These are phyloP conservation scores for Umbelopsis sp. DNA, from an alignment of 192 early-diverging fungal genomes.

Conservation along the genomic window DNA sequence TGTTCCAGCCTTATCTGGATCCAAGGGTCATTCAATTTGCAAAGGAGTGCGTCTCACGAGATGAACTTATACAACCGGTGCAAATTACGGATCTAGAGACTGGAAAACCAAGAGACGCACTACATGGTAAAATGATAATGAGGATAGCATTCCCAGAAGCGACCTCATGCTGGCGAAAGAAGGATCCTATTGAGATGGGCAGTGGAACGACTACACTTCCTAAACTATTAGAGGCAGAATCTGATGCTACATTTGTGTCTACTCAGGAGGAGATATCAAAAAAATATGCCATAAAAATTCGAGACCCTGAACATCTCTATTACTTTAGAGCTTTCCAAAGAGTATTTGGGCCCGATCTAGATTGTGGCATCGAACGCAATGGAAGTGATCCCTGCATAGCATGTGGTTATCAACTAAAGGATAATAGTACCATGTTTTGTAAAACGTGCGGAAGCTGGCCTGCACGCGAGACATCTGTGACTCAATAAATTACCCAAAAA, in stretches of 20 bases:
- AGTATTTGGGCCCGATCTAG: conserved; percentile 42
- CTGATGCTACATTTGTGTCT: conserved; percentile 25
- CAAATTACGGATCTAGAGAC: conserved; percentile 12
- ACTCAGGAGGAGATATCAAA: conserved; percentile 40
- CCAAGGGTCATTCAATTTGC: conserved; percentile 58
- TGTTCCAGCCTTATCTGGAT: conserved; percentile 61
- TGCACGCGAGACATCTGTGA: conserved; percentile 26
- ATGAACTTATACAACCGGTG: conserved; percentile 24
- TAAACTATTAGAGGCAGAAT: conserved; percentile 42
- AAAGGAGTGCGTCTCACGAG: conserved; percentile 37
- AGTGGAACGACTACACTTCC: conserved; percentile 61
- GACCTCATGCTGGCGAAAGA: conserved; percentile 59
- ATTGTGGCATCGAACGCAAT: conserved; percentile 35
- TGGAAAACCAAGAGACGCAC: conserved; percentile 28
- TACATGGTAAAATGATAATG: conserved; percentile 60
- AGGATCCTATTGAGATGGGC: conserved; percentile 71
- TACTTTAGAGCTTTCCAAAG: conserved; percentile 61
- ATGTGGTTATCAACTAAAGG: conserved; percentile 62
- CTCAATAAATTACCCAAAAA: background rate
- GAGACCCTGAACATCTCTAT: conserved; percentile 63
- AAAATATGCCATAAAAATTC: conserved; percentile 55
- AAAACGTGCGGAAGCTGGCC: conserved; percentile 69
- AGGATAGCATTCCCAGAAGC: conserved; percentile 67
- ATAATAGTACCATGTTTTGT: conserved; percentile 61
- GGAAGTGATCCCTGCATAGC: conserved; percentile 60